These are phyloP conservation scores for Naganishia antarctica DNA, from an alignment of 768 basidiomycete genomes.

Conservation along the genomic window DNA sequence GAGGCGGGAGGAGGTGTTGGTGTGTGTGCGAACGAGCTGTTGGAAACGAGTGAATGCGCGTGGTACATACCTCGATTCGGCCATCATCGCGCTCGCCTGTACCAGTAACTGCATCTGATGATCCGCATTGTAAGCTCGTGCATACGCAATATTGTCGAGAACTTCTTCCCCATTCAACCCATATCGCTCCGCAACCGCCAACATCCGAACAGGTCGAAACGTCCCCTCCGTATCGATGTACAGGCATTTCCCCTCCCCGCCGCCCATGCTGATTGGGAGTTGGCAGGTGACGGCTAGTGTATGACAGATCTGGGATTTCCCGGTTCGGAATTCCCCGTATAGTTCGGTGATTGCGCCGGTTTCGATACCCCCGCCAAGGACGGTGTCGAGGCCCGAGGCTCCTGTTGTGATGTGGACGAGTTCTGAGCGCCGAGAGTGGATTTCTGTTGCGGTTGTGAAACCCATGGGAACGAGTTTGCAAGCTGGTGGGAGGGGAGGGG, in stretches of 20 bases:
- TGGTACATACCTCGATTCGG: constrained; percentile 82
- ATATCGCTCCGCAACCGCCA: constrained; percentile 90
- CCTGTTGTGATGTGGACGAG: constrained; percentile 95
- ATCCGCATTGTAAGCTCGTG: constrained; percentile 96
- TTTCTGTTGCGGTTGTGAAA: constrained; percentile 96
- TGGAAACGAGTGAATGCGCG: too few species aligned
- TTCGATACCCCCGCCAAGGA: constrained; percentile 95
- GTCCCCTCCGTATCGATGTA: constrained; percentile 99
- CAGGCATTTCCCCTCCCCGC: constrained; percentile 96
- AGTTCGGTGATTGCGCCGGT: constrained; percentile 97
- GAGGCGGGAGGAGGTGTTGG: too few species aligned
- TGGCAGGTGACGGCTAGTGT: constrained; percentile 91
- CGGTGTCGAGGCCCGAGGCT: constrained; percentile 88
- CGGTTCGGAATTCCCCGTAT: constrained; percentile 97
- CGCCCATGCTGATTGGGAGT: constrained; percentile 93
- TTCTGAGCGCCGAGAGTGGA: constrained; percentile 89
- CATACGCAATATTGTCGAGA: constrained; percentile 96
- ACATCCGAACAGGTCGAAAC: constrained; percentile 89
- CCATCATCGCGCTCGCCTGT: constrained; percentile 96
- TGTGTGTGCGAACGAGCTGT: too few species aligned
- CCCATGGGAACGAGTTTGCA: constrained; percentile 95
- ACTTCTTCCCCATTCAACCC: constrained; percentile 98
- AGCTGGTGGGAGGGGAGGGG: constrained; percentile 55
- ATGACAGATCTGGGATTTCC: constrained; percentile 96
- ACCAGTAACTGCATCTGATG: constrained; percentile 87